phyloP scores from a whole-genome alignment of 1,284 basidiomycete genomes.

The Boletus smithii region DNA sequence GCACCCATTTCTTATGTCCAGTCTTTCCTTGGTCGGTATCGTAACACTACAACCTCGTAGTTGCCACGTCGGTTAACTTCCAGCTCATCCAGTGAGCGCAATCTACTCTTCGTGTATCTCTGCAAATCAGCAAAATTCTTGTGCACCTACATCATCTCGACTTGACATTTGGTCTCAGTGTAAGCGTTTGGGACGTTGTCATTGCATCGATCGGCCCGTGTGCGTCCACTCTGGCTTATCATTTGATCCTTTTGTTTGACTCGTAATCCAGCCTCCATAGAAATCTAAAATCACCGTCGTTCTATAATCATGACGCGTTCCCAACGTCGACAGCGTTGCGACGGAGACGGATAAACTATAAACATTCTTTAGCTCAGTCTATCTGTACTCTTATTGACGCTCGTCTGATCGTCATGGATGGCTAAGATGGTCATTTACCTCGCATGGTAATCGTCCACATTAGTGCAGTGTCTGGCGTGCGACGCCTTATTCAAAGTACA shows the following conservation, averaged over 20 bases:
- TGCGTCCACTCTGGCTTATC: slow-evolving; percentile 13
- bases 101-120: slow-evolving; percentile 13
- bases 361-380: slow-evolving; percentile 5
- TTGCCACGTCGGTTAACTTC: slow-evolving; percentile 13
- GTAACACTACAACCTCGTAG: slow-evolving; percentile 4
- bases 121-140: slow-evolving; percentile 14
- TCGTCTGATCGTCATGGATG: slow-evolving; percentile 9
- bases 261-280: slow-evolving; percentile 9
- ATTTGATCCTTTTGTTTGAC: not conserved
- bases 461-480: not conserved
- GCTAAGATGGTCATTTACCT: slow-evolving; percentile 13
- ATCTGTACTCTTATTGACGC: slow-evolving; percentile 15
- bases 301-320: not conserved
- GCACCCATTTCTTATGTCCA: slow-evolving; percentile 1
- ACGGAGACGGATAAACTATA: slow-evolving; percentile 11
- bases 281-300: slow-evolving; percentile 1
- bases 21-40: slow-evolving; percentile 18
- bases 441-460: slow-evolving; percentile 3
- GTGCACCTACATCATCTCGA: slow-evolving; percentile 14
- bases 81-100: slow-evolving; percentile 16
- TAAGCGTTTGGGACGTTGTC: slow-evolving; percentile 1
- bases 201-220: slow-evolving; percentile 12
- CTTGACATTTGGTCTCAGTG: slow-evolving; percentile 5
- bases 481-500: not conserved
- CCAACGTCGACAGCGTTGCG: not conserved